Percentiles rank a stretch among this genome's conserved stretches.
These are phyloP conservation scores for Ligustrum vulgare DNA, from an alignment of 257 asterid species.

Conservation along the genomic window DNA sequence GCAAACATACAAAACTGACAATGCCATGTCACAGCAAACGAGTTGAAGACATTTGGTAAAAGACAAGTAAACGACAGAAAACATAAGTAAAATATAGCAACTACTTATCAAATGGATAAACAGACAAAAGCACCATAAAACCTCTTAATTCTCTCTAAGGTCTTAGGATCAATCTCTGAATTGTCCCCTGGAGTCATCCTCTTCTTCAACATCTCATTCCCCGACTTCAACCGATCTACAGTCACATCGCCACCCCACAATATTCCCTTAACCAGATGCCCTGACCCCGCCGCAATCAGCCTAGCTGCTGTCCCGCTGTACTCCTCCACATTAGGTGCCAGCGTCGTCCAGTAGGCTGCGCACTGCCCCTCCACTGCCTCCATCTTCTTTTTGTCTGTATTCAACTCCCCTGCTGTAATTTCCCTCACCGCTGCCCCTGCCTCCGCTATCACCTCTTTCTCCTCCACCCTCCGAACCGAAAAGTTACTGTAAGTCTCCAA, in stretches of 20 bases:
- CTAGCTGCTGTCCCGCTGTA: conserved; percentile 86
- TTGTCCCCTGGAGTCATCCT: conserved; percentile 63
- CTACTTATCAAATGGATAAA: neutral
- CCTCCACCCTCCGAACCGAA: conserved; percentile 68
- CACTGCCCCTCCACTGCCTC: conserved; percentile 75
- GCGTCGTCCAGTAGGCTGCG: conserved; percentile 89
- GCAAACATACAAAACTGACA: neutral
- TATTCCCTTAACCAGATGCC: conserved; percentile 84
- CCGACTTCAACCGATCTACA: conserved; percentile 70
- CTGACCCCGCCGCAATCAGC: conserved; percentile 87
- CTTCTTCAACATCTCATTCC: conserved; percentile 70
- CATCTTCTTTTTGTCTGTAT: conserved; percentile 58
- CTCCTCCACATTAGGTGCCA: conserved; percentile 98
- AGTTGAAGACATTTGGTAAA: neutral
- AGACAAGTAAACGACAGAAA: conserved; percentile 14
- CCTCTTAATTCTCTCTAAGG: conserved; percentile 88
- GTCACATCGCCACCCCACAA: conserved; percentile 98
- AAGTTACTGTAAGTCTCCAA: conserved; percentile 60
- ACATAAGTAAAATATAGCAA: neutral
- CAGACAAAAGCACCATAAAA: conserved; percentile 22
- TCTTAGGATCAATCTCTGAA: conserved; percentile 63
- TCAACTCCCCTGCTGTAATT: conserved; percentile 54
- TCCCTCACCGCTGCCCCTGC: conserved; percentile 54
- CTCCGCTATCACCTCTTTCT: conserved; percentile 41
- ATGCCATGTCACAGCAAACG: neutral